phyloP scores from a whole-genome alignment of 345 rosid species.

The Citrus hindsii region DNA sequence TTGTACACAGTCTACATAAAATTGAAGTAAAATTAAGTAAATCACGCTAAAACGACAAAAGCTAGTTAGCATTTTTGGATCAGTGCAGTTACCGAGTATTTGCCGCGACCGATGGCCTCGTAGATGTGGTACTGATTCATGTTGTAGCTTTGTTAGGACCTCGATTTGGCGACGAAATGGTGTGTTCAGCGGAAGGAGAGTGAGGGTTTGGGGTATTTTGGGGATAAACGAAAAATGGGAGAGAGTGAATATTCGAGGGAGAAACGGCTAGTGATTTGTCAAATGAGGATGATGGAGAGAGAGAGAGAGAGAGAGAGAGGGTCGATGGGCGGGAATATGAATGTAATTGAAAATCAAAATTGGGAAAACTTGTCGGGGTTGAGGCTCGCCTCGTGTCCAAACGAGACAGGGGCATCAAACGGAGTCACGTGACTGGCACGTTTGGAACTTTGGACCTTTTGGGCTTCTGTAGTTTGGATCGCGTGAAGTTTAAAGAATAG shows the following conservation, averaged over 20 bases:
- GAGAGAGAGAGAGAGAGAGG: not conserved
- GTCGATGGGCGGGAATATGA: conserved; percentile 30
- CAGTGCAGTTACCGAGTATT: conserved; percentile 66
- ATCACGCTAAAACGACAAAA: not conserved
- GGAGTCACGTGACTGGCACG: not conserved
- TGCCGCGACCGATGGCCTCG: conserved; percentile 97
- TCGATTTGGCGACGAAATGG: conserved; percentile 14
- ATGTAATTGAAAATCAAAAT: conserved; percentile 13
- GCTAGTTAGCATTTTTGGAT: not conserved
- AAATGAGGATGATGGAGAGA: not conserved
- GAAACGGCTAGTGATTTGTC: conserved; percentile 4
- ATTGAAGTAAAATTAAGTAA: not conserved
- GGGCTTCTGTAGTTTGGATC: not conserved
- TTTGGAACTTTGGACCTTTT: not conserved
- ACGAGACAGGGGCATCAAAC: not conserved
- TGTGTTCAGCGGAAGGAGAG: conserved; percentile 15
- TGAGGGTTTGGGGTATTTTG: conserved; percentile 21
- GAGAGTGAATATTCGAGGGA: conserved; percentile 1
- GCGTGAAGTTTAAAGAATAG: too few relatives aligned
- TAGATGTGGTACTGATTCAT: conserved; percentile 96
- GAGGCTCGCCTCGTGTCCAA: not conserved
- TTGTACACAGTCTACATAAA: conserved; percentile 70
- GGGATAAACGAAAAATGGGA: not conserved
- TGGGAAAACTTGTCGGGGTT: not conserved
- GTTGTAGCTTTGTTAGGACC: conserved; percentile 16